These are phyloP conservation scores for Zygoascus biomembranicola DNA, from an alignment of 805 yeast genomes.

Conservation along the genomic window DNA sequence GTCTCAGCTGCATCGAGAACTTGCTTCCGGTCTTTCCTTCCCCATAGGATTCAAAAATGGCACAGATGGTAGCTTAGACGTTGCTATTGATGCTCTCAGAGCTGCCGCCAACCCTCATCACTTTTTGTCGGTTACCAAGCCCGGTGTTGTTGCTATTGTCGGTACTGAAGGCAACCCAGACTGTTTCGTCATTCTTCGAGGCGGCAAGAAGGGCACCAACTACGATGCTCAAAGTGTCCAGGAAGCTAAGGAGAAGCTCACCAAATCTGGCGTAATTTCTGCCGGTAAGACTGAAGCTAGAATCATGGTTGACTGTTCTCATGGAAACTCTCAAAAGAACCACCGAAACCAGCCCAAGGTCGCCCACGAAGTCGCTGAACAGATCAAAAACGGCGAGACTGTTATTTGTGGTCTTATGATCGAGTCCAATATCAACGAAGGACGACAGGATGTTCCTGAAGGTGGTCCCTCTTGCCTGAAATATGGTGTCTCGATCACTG, in stretches of 20 bases:
- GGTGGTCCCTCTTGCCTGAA: constrained; percentile 69
- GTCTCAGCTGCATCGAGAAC: constrained; percentile 93
- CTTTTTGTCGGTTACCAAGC: constrained; percentile 89
- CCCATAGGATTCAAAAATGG: constrained; percentile 98
- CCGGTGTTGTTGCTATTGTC: constrained; percentile 92
- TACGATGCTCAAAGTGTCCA: constrained; percentile 69
- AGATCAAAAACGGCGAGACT: constrained; percentile 64
- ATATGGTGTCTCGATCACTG: constrained; percentile 96
- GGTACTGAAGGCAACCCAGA: constrained; percentile 91
- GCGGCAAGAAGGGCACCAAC: constrained; percentile 91
- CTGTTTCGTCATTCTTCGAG: constrained; percentile 87
- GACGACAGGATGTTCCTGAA: constrained; percentile 83
- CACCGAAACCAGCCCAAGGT: constrained; percentile 91
- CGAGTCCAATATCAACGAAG: constrained; percentile 85
- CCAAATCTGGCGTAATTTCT: constrained; percentile 35
- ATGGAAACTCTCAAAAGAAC: constrained; percentile 89
- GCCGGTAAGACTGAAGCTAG: constrained; percentile 41
- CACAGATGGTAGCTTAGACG: constrained; percentile 92
- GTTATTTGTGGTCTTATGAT: constrained; percentile 92
- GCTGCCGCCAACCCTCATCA: constrained; percentile 93
- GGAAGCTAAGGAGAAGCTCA: constrained; percentile 53
- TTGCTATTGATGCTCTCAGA: constrained; percentile 88
- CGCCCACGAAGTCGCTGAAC: constrained; percentile 67
- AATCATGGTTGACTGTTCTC: constrained; percentile 96
- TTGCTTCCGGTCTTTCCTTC: constrained; percentile 94